A percentile compares a stretch with the other conserved stretches of the same genome.
Evolutionary conservation across 2,329 filamentous ascomycete species (phyloP).

Genomic region (Colletotrichum gigasporum): DNA sequence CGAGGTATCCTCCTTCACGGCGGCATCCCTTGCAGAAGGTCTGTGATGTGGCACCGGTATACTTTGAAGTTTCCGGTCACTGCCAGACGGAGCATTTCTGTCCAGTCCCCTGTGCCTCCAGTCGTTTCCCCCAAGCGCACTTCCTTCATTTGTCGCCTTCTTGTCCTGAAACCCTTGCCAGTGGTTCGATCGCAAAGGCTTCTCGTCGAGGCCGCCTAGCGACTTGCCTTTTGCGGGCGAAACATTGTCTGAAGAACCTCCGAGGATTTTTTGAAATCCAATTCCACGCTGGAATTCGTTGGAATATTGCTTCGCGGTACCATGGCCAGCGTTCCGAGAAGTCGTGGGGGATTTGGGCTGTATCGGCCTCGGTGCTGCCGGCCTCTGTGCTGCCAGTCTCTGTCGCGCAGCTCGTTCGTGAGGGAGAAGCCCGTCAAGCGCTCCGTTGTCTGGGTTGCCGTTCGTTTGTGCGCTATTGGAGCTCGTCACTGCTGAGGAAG

Average conservation of each 20-base stretch:
- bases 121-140: background rate
- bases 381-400: conserved; percentile 26
- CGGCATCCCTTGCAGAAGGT: too few relatives aligned
- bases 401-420: conserved; percentile 49
- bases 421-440: conserved; percentile 42
- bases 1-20: background rate
- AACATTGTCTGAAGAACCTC: background rate
- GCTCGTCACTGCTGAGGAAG: background rate
- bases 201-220: conserved; percentile 6
- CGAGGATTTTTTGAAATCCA: background rate
- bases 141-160: background rate
- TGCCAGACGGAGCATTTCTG: background rate
- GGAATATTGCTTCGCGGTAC: background rate
- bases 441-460: background rate
- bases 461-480: background rate
- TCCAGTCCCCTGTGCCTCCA: conserved; percentile 16
- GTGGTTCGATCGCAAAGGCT: background rate
- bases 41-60: conserved; percentile 18
- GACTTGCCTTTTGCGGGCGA: background rate
- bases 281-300: background rate
- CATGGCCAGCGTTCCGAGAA: background rate
- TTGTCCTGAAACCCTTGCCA: background rate
- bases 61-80: background rate
- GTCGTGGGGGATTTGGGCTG: background rate
- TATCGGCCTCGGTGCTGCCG: background rate